A percentile compares a stretch with the other conserved stretches of the same genome.
Conservation (phyloP, 805 yeast genomes). For the Clavispora carvajalis region DNA sequence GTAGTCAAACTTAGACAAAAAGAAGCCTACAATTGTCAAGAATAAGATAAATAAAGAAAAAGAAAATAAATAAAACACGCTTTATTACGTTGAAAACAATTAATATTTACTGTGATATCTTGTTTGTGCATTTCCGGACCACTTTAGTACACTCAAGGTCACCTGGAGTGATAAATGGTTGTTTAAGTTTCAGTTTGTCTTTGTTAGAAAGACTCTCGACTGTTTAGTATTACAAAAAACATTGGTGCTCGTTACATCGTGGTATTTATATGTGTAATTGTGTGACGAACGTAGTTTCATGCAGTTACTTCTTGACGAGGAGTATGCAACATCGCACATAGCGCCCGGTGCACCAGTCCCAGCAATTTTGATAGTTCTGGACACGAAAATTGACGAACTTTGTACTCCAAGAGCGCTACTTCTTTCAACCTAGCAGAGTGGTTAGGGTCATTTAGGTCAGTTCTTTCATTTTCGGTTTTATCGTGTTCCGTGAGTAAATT, state of each 20-base stretch:
- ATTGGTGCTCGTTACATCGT: constrained; percentile 17
- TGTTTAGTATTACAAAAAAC: constrained; percentile 14
- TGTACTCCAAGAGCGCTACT: not conserved
- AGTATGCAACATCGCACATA: not conserved
- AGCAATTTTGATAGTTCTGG: not conserved
- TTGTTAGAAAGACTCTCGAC: too few relatives aligned
- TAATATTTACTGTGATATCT: too few relatives aligned
- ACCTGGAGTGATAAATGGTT: too few relatives aligned
- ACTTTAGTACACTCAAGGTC: too few relatives aligned
- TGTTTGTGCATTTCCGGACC: too few relatives aligned
- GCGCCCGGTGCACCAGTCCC: not conserved
- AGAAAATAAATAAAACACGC: too few relatives aligned
- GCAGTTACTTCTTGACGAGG: not conserved
- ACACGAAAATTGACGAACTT: not conserved
- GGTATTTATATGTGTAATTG: constrained; percentile 1
- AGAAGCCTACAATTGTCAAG: too few relatives aligned
- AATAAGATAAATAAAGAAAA: too few relatives aligned
- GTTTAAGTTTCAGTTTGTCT: constrained; percentile 12
- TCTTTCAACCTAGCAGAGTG: not conserved
- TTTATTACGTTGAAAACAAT: too few relatives aligned
- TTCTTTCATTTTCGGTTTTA: not conserved
- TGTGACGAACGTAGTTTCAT: not conserved
- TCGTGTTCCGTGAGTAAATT: constrained; percentile 20
- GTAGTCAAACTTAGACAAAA: too few relatives aligned
- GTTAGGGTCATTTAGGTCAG: not conserved